phyloP scores from a whole-genome alignment of 768 basidiomycete species.

The Dacryopinax spathularia region DNA sequence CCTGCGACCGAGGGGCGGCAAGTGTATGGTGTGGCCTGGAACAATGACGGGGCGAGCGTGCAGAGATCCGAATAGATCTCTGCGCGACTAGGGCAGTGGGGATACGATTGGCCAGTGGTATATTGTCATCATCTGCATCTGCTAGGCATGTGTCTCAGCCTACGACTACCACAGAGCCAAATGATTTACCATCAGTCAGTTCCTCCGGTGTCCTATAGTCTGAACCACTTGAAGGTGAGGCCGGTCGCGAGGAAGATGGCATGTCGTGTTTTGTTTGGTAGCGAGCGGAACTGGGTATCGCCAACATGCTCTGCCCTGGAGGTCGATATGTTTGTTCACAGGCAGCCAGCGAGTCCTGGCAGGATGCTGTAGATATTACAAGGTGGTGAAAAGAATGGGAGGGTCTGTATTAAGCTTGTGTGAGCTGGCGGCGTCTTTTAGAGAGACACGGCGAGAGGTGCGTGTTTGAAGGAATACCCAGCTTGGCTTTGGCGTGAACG shows the following conservation, averaged over 20 bases:
- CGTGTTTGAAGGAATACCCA: no score
- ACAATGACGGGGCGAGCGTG: slow-evolving; percentile 1
- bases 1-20: background rate
- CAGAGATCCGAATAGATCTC: slow-evolving; percentile 47
- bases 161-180: no score
- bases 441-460: no score
- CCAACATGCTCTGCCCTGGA: no score
- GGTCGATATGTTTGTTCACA: no score
- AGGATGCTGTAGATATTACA: no score
- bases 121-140: slow-evolving; percentile 38
- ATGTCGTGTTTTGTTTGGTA: background rate
- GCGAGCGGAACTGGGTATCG: no score
- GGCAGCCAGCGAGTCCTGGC: no score
- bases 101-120: slow-evolving; percentile 69
- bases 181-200: background rate
- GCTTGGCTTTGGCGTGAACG: no score
- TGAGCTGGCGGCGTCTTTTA: no score
- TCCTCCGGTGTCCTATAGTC: background rate
- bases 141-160: background rate
- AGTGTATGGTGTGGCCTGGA: background rate
- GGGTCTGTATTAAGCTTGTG: no score
- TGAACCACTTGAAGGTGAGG: background rate
- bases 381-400: no score
- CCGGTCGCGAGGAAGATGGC: background rate
- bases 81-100: slow-evolving; percentile 75